Evolutionary conservation across 1,284 basidiomycete species (phyloP).

Genomic region (Boletus hoseneyae): DNA sequence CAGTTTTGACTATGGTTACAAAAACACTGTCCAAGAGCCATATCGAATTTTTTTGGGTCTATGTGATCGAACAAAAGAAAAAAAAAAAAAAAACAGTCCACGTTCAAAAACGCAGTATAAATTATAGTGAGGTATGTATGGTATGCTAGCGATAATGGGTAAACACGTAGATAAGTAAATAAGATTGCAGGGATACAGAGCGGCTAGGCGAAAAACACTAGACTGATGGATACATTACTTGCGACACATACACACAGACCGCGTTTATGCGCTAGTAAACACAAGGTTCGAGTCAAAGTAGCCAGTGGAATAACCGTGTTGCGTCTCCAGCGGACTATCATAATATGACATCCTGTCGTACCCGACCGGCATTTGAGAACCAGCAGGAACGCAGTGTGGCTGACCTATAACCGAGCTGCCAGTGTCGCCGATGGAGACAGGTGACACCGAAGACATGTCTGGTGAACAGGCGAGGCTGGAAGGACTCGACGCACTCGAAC

Average conservation of each 20-base stretch:
- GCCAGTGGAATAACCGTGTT: constrained; percentile 20
- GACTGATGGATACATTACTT: constrained; percentile 24
- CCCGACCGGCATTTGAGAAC: constrained; percentile 20
- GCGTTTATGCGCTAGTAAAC: constrained; percentile 27
- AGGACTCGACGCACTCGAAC: constrained; percentile 31
- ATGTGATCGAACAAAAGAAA: constrained; percentile 7
- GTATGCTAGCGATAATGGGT: constrained; percentile 15
- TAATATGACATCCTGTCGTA: constrained; percentile 32
- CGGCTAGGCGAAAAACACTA: constrained; percentile 10
- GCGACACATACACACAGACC: constrained; percentile 1
- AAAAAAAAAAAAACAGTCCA: no score
- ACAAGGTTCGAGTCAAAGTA: constrained; percentile 27
- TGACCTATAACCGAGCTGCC: constrained; percentile 9
- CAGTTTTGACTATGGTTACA: no score
- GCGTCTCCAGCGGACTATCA: constrained; percentile 25
- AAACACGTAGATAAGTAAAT: constrained; percentile 23
- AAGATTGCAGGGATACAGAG: constrained; percentile 27
- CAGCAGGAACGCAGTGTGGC: constrained; percentile 24
- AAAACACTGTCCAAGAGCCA: neutral
- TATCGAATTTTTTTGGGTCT: constrained; percentile 1
- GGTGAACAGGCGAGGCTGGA: constrained; percentile 29
- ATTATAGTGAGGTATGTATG: constrained; percentile 11
- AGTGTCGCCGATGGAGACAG: constrained; percentile 20
- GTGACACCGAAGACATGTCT: constrained; percentile 26
- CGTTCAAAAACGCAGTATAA: constrained; percentile 7